Evolutionary conservation across 2,329 filamentous ascomycete species (phyloP).

Genomic region (Sporothrix sp.): DNA sequence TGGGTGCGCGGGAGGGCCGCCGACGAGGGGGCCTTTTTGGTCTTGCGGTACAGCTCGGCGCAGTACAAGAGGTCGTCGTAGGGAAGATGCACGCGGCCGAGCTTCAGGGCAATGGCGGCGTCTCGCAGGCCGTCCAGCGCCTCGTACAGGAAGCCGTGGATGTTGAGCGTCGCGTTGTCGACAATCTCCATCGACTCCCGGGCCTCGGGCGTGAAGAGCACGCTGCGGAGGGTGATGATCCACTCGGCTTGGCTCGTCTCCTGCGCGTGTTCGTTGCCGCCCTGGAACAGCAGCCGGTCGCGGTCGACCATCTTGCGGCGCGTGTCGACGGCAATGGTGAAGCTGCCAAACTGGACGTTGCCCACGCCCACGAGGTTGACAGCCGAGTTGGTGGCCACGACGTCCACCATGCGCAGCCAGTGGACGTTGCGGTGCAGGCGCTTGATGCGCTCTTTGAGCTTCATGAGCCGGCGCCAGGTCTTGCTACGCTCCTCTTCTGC

Average conservation of each 20-base stretch:
- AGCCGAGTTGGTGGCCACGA: slow-evolving; percentile 73
- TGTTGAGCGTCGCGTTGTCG: slow-evolving; percentile 78
- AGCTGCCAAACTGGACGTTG: slow-evolving; percentile 70
- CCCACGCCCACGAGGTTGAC: slow-evolving; percentile 73
- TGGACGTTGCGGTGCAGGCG: slow-evolving; percentile 74
- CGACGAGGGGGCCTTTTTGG: slow-evolving; percentile 29
- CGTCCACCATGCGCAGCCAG: slow-evolving; percentile 81
- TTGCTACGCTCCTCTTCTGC: slow-evolving; percentile 44
- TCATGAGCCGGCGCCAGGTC: slow-evolving; percentile 71
- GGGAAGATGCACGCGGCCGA: slow-evolving; percentile 82
- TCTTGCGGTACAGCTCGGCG: slow-evolving; percentile 44
- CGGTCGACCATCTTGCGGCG: slow-evolving; percentile 84
- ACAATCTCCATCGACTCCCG: slow-evolving; percentile 77
- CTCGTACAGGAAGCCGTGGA: slow-evolving; percentile 83
- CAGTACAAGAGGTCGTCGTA: slow-evolving; percentile 73
- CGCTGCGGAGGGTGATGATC: slow-evolving; percentile 76
- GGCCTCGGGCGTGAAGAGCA: slow-evolving; percentile 80
- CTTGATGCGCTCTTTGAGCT: slow-evolving; percentile 77
- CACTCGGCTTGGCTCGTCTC: slow-evolving; percentile 78
- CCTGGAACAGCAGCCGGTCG: slow-evolving; percentile 77
- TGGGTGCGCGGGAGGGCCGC: slow-evolving; percentile 21
- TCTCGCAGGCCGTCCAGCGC: slow-evolving; percentile 80
- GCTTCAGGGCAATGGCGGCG: slow-evolving; percentile 79
- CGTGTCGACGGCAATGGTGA: slow-evolving; percentile 84
- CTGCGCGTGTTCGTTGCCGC: slow-evolving; percentile 46